Conservation (phyloP, 495 filamentous ascomycete genomes). For the Podospora anserina region DNA sequence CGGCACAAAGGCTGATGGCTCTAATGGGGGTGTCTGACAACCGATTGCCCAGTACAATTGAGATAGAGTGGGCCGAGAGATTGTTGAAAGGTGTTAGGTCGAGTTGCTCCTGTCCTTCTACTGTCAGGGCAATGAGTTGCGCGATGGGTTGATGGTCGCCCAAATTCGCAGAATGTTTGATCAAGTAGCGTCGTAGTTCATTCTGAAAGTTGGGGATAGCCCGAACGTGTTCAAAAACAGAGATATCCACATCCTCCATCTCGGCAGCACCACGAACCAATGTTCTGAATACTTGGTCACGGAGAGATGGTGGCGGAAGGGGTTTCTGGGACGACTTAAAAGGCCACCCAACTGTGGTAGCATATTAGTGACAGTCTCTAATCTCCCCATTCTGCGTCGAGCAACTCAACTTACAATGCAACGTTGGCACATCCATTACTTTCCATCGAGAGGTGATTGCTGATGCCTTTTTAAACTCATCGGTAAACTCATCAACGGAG, state of each 20-base stretch:
- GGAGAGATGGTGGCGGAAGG: background rate
- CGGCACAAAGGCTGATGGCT: background rate
- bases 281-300: background rate
- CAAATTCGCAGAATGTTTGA: background rate
- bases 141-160: background rate
- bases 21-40: background rate
- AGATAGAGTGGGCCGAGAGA: background rate
- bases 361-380: background rate
- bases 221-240: background rate
- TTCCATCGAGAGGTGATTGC: background rate
- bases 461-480: background rate
- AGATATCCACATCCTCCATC: background rate
- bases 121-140: background rate
- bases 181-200: background rate
- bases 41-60: background rate
- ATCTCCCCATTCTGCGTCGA: background rate
- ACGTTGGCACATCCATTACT: background rate
- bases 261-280: background rate
- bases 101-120: background rate
- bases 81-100: background rate
- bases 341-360: background rate
- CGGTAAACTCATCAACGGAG: background rate
- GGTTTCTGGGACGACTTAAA: background rate
- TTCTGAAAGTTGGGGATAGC: background rate
- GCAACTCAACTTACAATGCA: background rate